Percentiles rank a stretch among this genome's conserved stretches.
These are phyloP conservation scores for Helianthus annuus DNA, from an alignment of 129 eudicot genomes.

Conservation along the genomic window DNA sequence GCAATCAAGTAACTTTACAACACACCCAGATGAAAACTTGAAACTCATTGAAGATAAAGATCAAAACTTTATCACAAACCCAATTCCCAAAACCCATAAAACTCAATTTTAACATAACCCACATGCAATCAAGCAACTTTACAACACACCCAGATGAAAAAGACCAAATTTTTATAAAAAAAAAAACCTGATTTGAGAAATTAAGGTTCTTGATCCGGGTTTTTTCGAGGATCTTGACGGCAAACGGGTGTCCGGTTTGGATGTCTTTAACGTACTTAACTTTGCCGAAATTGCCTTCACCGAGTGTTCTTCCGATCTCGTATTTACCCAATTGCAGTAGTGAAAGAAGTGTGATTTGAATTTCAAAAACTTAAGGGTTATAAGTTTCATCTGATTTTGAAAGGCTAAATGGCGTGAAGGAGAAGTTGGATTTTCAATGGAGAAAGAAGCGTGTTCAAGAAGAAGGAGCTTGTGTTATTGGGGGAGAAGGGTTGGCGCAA, in stretches of 20 bases:
- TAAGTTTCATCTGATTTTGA: too few relatives aligned
- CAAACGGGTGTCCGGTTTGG: constrained; percentile 67
- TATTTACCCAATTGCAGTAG: constrained; percentile 82
- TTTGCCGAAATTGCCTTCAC: constrained; percentile 91
- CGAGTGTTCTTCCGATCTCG: constrained; percentile 80
- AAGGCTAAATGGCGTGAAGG: too few relatives aligned
- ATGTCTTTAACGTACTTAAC: constrained; percentile 73
- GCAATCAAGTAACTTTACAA: not conserved
- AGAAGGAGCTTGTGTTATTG: too few relatives aligned
- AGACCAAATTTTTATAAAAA: not conserved
- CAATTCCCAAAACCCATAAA: not conserved
- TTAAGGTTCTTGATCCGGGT: constrained; percentile 64
- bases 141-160: not conserved
- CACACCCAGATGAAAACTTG: not conserved
- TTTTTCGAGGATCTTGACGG: constrained; percentile 81
- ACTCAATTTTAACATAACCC: not conserved
- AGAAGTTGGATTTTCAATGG: too few relatives aligned
- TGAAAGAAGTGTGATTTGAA: too few relatives aligned
- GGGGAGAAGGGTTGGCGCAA: too few relatives aligned
- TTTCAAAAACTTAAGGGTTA: too few relatives aligned
- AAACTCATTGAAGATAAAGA: too few relatives aligned
- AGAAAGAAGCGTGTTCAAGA: too few relatives aligned
- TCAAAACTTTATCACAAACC: too few relatives aligned
- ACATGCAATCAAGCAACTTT: constrained; percentile 3
- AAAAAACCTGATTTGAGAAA: constrained; percentile 79